Evolutionary conservation across 108 stramenopile genomes (phyloP).

Genomic region (Nannochloropsis salina): DNA sequence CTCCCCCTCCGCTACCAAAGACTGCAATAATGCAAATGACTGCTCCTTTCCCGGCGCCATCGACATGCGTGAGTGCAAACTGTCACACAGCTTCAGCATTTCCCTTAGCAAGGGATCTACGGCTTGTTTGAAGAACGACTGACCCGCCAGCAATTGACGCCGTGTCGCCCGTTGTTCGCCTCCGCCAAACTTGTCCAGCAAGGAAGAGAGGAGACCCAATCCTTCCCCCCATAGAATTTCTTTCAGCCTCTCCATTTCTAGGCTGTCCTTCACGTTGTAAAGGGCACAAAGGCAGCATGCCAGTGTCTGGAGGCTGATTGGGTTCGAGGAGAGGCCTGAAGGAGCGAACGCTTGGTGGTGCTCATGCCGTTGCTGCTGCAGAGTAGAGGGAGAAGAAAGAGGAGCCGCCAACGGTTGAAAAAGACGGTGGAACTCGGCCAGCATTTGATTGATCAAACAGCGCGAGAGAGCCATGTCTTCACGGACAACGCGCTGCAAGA

Average conservation of each 20-base stretch:
- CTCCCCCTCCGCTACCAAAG: neutral
- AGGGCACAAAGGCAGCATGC: neutral
- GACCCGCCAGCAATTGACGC: neutral
- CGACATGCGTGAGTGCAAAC: neutral
- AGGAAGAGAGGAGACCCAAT: neutral
- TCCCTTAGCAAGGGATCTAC: neutral
- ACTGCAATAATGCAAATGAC: neutral
- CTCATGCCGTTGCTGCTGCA: too few relatives aligned
- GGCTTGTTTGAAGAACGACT: neutral
- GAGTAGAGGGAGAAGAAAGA: neutral
- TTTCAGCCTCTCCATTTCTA: neutral
- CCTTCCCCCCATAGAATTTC: neutral
- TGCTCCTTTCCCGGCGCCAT: neutral
- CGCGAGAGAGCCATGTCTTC: neutral
- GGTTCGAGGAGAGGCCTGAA: neutral
- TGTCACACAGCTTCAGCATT: neutral
- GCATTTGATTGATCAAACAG: slow-evolving; percentile 11
- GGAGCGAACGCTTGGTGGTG: neutral
- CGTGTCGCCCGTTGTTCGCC: neutral
- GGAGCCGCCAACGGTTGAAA: neutral
- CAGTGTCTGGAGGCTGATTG: neutral
- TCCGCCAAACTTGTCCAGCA: neutral
- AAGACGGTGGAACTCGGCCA: neutral
- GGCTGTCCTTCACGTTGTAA: neutral
- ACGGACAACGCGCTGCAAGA: neutral